Conservation (phyloP, 2,329 filamentous ascomycete species). For the Madurella fahalii region DNA sequence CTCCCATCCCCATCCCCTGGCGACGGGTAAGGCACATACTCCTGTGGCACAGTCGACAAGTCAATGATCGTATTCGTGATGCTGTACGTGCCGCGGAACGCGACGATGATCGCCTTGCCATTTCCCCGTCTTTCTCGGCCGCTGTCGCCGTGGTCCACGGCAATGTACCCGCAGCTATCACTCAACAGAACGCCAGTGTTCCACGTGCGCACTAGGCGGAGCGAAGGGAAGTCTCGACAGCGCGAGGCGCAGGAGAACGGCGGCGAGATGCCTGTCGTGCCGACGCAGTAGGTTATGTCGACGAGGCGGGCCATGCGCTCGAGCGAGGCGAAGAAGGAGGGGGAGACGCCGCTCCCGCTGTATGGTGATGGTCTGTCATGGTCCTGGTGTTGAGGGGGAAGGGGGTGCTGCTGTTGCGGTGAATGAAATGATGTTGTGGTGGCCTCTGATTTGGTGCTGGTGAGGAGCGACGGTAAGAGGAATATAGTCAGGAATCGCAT, state of each 20-base stretch:
- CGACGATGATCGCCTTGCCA: constrained; percentile 63
- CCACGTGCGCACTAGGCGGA: constrained; percentile 81
- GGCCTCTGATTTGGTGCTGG: not conserved
- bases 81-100: constrained; percentile 92
- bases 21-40: constrained; percentile 82
- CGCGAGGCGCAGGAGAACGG: constrained; percentile 84
- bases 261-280: constrained; percentile 71
- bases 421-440: not conserved
- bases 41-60: constrained; percentile 81
- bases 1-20: constrained; percentile 36
- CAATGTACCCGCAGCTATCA: constrained; percentile 92
- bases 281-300: constrained; percentile 92
- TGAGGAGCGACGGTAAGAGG: not conserved
- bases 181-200: constrained; percentile 82
- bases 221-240: constrained; percentile 75
- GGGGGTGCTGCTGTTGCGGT: not conserved
- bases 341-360: constrained; percentile 42
- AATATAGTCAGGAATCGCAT: not conserved
- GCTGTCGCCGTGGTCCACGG: constrained; percentile 59
- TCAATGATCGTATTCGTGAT: constrained; percentile 88
- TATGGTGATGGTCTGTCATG: not conserved
- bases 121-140: constrained; percentile 4
- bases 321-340: constrained; percentile 69
- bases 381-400: not conserved
- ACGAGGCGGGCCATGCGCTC: constrained; percentile 88